Evolutionary conservation across 306 rosid species (phyloP).

Genomic region (Lathyrus sativus): DNA sequence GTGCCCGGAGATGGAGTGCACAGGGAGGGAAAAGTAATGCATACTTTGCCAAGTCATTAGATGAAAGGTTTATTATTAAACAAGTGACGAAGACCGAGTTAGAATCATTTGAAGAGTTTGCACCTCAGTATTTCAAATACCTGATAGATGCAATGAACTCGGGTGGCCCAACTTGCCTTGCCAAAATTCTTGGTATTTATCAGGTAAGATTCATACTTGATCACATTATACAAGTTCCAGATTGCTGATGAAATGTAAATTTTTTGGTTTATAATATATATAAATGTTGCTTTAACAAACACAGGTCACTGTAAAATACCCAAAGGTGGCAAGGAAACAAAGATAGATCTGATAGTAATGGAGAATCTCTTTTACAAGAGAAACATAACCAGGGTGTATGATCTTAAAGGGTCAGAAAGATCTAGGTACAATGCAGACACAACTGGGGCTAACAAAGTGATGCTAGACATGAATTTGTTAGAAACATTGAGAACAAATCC

Average conservation of each 20-base stretch:
- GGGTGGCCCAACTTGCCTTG: slow-evolving; percentile 97
- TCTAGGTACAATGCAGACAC: slow-evolving; percentile 90
- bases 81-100: slow-evolving; percentile 93
- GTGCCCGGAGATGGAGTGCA: slow-evolving; percentile 89
- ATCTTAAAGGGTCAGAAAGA: slow-evolving; percentile 96
- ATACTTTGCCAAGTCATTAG: slow-evolving; percentile 92
- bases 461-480: slow-evolving; percentile 90
- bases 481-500: slow-evolving; percentile 88
- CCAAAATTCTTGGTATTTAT: slow-evolving; percentile 90
- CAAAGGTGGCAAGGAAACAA: slow-evolving; percentile 92
- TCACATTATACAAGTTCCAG: background rate
- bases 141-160: slow-evolving; percentile 62
- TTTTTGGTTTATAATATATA: background rate
- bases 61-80: slow-evolving; percentile 87
- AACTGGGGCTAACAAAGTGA: slow-evolving; percentile 76
- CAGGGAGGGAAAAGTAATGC: slow-evolving; percentile 99
- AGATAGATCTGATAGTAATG: slow-evolving; percentile 94
- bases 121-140: slow-evolving; percentile 84
- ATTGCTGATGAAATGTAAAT: background rate
- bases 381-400: slow-evolving; percentile 80
- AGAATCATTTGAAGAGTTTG: slow-evolving; percentile 90
- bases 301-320: slow-evolving; percentile 80
- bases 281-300: slow-evolving; percentile 36
- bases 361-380: slow-evolving; percentile 95
- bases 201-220: slow-evolving; percentile 59